Conservation (phyloP, 805 yeast genomes). For the Metschnikowia lochheadii region DNA sequence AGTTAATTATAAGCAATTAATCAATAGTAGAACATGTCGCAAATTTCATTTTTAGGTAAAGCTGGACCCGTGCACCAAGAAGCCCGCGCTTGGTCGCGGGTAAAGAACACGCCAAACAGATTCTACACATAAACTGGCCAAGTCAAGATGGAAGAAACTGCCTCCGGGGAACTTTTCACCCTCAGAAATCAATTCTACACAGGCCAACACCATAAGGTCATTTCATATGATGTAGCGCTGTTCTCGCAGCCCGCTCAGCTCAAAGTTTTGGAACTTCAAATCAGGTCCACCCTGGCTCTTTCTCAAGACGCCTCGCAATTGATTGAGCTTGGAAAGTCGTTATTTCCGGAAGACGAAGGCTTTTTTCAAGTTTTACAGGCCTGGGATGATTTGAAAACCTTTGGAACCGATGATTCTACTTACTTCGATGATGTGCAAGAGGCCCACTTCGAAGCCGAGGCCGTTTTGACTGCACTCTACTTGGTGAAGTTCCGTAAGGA, state of each 20-base stretch:
- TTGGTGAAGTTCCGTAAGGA: constrained; percentile 34
- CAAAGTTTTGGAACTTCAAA: constrained; percentile 38
- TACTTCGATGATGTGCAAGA: constrained; percentile 37
- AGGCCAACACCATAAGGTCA: constrained; percentile 48
- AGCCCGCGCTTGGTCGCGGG: constrained; percentile 1
- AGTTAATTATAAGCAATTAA: no score
- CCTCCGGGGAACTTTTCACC: constrained; percentile 49
- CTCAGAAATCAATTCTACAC: constrained; percentile 59
- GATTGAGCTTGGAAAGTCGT: constrained; percentile 32
- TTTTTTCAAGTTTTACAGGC: constrained; percentile 38
- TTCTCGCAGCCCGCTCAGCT: constrained; percentile 35
- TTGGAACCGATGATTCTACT: constrained; percentile 41
- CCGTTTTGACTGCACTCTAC: constrained; percentile 37
- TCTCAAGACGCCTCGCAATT: constrained; percentile 36
- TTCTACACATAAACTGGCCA: background rate
- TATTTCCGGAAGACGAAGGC: constrained; percentile 33
- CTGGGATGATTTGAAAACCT: constrained; percentile 40
- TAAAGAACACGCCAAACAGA: constrained; percentile 2
- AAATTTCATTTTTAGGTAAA: background rate
- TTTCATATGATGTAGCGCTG: constrained; percentile 34
- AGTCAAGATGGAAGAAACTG: constrained; percentile 34
- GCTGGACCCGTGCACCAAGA: background rate
- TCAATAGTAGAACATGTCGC: no score
- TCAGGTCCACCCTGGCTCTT: constrained; percentile 37
- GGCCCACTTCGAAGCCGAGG: constrained; percentile 38